Evolutionary conservation across 176 grass and related monocot species (phyloP), one percentile per base, ranked within the genome.

Genomic region (Aegilops bicornis): DNA sequence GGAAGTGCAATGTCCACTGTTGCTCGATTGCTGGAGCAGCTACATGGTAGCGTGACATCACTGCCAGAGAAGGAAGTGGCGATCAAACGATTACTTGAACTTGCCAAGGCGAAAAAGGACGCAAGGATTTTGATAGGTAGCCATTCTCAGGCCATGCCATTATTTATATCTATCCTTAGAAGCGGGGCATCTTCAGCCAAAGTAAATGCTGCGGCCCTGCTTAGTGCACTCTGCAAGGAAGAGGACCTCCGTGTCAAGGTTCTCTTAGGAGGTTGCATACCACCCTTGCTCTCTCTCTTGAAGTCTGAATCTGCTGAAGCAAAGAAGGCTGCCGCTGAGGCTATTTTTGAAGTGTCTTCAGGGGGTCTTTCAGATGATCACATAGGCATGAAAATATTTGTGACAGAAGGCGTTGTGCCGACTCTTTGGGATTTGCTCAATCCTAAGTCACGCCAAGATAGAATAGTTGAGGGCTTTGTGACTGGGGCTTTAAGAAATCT

Each of bases 381-480:
- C 80, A 94, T 98, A 88, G 93, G 97, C 54, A 96, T 92, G 87
- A 96, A 96, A 93, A 98, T 98, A 90, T 98, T 98, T 88, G 94
- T 96, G 37, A 98, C 93, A 27, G 96, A 98, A 88, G 93, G 88
- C 69, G 96, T 98, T 15, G 93, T 98, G 39, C 96, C 93, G 1
- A 98, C 93, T 76, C 79, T 98, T 4, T 98, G 96, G 96, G 88
- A 93, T 68, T 75, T 95, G 86, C 91, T 98, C 33, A 98, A 90
- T 78, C 77, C 93, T 68, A 90, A 72, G 68, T 88, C 78, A 59
- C 79, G 65, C 54, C 96, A 98, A 88, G 91, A 94, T 74, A 90
- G 40, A 82, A 88, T 94, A 78, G 96, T 98, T 56, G 93, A 98
- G 82, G 93, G 96, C 9, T 98, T 90, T 94, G 88, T 98, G 64